These are phyloP conservation scores for Fusarium dlaminii DNA, from an alignment of 2,329 filamentous ascomycete genomes.

Conservation along the genomic window DNA sequence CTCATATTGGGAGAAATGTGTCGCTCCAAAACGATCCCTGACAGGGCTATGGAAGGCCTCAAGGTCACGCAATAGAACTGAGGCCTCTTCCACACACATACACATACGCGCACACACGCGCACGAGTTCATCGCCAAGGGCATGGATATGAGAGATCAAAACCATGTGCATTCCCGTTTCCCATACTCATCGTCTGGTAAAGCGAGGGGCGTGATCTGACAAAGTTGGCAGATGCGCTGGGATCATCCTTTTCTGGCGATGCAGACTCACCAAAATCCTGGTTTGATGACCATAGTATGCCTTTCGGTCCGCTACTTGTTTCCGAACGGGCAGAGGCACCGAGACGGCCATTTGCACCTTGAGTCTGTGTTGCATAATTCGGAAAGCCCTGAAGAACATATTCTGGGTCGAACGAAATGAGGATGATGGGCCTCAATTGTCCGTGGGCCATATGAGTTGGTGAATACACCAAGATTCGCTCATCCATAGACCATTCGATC, in stretches of 20 bases:
- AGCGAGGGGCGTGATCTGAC: conserved; percentile 11
- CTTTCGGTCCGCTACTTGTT: background rate
- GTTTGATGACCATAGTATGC: background rate
- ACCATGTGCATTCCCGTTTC: conserved; percentile 28
- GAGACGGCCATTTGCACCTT: background rate
- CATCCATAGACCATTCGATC: conserved; percentile 56
- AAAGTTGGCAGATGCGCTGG: background rate
- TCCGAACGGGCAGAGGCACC: background rate
- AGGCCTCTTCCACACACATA: background rate
- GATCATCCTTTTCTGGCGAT: background rate
- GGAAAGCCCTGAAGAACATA: conserved; percentile 36
- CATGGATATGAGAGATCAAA: conserved; percentile 26
- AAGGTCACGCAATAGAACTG: background rate
- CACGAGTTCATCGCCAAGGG: background rate
- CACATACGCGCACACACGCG: background rate
- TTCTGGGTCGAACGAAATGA: conserved; percentile 46
- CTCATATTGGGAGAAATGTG: background rate
- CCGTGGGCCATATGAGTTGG: conserved; percentile 19
- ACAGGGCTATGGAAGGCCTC: conserved; percentile 14
- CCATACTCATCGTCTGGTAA: conserved; percentile 30
- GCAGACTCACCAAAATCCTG: background rate
- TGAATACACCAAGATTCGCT: conserved; percentile 59
- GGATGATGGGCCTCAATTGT: conserved; percentile 32
- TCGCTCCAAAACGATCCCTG: background rate
- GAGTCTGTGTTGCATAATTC: background rate